Conservation (phyloP, 305 asterid species). For the Fraxinus floribunda region DNA sequence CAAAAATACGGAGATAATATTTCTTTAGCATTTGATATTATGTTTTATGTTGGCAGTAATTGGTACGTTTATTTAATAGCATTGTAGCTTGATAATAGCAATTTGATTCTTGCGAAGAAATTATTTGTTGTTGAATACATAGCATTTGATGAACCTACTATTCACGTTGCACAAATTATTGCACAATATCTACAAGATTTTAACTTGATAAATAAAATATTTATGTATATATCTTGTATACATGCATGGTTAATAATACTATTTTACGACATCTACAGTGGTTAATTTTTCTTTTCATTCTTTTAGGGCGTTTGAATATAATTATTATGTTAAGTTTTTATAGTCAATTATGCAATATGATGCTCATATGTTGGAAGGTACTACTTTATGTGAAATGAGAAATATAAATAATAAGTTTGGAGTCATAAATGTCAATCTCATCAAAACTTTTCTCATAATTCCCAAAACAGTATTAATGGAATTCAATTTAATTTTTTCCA, state of each 20-base stretch:
- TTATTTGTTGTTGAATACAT: too few relatives aligned
- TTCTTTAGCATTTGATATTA: background rate
- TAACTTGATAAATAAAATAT: background rate
- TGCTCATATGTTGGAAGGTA: background rate
- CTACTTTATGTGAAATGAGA: background rate
- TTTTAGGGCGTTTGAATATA: background rate
- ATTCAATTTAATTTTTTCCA: too few relatives aligned
- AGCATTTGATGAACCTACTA: too few relatives aligned
- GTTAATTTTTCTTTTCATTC: background rate
- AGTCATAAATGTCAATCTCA: background rate
- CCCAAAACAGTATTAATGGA: background rate
- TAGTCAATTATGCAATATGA: background rate
- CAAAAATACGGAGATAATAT: background rate
- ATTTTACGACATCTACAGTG: background rate
- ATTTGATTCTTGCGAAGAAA: too few relatives aligned
- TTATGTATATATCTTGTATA: background rate
- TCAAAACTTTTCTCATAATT: background rate
- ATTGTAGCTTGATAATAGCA: too few relatives aligned
- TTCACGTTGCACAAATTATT: too few relatives aligned
- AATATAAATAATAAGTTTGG: background rate
- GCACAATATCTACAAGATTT: background rate
- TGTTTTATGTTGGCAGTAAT: background rate
- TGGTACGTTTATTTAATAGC: background rate
- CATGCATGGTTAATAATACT: too few relatives aligned
- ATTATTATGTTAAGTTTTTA: too few relatives aligned